A percentile compares a stretch with the other conserved stretches of the same genome.
phyloP scores from a whole-genome alignment of 78 protist genomes.

The Dictyostelium purpureum region DNA sequence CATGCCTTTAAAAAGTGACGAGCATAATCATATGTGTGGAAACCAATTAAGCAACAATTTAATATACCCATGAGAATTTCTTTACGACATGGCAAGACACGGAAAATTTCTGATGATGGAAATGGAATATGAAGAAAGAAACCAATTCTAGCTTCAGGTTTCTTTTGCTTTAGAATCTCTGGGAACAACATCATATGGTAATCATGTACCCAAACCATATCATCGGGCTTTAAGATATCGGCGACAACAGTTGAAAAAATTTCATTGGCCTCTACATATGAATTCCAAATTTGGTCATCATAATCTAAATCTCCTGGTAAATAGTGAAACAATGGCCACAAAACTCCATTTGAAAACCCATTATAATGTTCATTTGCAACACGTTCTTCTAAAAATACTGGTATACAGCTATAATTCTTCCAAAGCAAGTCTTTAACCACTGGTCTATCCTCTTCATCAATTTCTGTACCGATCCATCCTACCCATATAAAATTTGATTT shows the following conservation, averaged over 20 bases:
- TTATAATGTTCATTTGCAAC: conserved; percentile 78
- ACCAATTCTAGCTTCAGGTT: conserved; percentile 84
- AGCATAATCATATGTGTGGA: conserved; percentile 90
- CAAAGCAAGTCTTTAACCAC: conserved; percentile 19
- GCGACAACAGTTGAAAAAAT: conserved; percentile 72
- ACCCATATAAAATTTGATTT: conserved; percentile 74
- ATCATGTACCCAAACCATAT: conserved; percentile 89
- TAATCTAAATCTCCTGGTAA: conserved; percentile 59
- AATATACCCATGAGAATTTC: conserved; percentile 87
- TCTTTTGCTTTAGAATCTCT: conserved; percentile 53
- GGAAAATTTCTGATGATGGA: conserved; percentile 92
- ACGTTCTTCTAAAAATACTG: conserved; percentile 75
- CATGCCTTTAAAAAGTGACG: conserved; percentile 90
- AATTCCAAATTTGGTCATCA: conserved; percentile 61
- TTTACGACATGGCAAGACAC: conserved; percentile 88
- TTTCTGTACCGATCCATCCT: conserved; percentile 76
- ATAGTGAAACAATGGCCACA: conserved; percentile 94
- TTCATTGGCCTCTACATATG: conserved; percentile 81
- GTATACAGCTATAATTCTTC: conserved; percentile 77
- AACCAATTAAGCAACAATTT: conserved; percentile 87
- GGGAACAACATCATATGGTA: conserved; percentile 95
- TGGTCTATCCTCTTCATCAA: conserved; percentile 44
- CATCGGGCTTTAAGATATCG: conserved; percentile 51
- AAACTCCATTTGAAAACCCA: conserved; percentile 85
- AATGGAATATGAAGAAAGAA: conserved; percentile 95